phyloP scores from a whole-genome alignment of 805 yeast species.

The Lachancea kluyveri region DNA sequence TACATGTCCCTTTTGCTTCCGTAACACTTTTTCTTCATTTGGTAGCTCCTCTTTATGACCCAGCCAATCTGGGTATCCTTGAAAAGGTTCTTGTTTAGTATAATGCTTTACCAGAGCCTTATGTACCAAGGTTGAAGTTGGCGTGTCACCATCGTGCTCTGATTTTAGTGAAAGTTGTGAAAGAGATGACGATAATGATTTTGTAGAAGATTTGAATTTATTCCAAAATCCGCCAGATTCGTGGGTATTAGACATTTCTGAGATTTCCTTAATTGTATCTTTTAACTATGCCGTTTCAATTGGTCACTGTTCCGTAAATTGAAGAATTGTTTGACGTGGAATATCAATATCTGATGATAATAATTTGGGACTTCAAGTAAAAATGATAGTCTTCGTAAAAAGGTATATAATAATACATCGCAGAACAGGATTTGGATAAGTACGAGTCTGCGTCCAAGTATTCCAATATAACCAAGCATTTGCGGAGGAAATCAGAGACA shows the following conservation, averaged over 20 bases:
- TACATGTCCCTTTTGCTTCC: conserved; percentile 20
- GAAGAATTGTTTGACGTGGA: no score
- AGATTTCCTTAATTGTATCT: not conserved
- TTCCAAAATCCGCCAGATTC: conserved; percentile 25
- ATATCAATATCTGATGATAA: no score
- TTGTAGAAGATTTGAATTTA: conserved; percentile 27
- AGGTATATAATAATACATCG: no score
- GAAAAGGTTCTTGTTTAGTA: conserved; percentile 27
- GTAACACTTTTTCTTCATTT: conserved; percentile 26
- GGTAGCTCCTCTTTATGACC: conserved; percentile 31
- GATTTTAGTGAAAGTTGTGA: conserved; percentile 22
- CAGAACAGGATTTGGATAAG: no score
- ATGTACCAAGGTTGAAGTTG: conserved; percentile 39
- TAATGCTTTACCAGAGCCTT: conserved; percentile 39
- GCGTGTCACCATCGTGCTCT: conserved; percentile 39
- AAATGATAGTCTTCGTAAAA: no score
- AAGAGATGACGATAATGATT: conserved; percentile 25
- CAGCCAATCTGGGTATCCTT: conserved; percentile 34
- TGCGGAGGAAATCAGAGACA: not conserved
- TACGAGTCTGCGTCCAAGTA: no score
- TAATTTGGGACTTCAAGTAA: no score
- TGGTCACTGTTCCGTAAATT: no score
- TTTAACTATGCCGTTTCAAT: conserved; percentile 1
- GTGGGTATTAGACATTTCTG: conserved; percentile 1
- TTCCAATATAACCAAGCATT: no score